Evolutionary conservation across 495 filamentous ascomycete genomes (phyloP), one percentile per base, ranked within the genome.

Genomic region (Penicillium flavigenum): DNA sequence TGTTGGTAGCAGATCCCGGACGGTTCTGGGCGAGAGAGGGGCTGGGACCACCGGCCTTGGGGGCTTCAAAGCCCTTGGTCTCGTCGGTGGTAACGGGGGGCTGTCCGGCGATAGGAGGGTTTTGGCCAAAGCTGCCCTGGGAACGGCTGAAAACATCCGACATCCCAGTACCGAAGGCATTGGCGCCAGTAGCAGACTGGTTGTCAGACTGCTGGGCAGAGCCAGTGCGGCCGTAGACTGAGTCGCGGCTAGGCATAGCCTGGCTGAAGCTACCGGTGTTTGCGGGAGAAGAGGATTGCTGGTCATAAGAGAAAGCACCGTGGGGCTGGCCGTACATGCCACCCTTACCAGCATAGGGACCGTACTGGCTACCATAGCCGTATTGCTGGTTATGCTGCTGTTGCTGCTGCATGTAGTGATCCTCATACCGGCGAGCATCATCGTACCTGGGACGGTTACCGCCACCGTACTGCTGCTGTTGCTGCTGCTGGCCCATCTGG

Each of bases 1-100:
- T 86, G 72, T 91, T 94, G 14, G 88, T 86, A 14, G 92, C 90
- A 32, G 92, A 96, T 19, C 90, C 91, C 16, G 92, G 91, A 55
- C 92, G 88, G 64, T 79, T 79, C 64, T 90, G 88, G 29, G 84
- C 86, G 27, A 96, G 82, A 7, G 90, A 90, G 29, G 92, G 92
- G 72, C 90, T 95, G 3, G 92, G 91, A 6, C 90, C 91, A 42
- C 81, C 80, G 34, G 85, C 75, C 64, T 95, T 94, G 53, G 85
- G 76, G 29, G 89, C 87, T 38, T 87, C 87, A 59, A 83, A 91
- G 17, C 84, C 83, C 79, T 96, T 96, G 66, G 92, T 73, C 63
- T 96, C 91, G 50, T 86, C 85, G 38, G 70, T 70, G 9, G 79
- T 79, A 47, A 81, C 83, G 27, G 79, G 77, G 50, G 83, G 79